Conservation (phyloP, 305 asterid species). For the Fraxinus latifolia region DNA sequence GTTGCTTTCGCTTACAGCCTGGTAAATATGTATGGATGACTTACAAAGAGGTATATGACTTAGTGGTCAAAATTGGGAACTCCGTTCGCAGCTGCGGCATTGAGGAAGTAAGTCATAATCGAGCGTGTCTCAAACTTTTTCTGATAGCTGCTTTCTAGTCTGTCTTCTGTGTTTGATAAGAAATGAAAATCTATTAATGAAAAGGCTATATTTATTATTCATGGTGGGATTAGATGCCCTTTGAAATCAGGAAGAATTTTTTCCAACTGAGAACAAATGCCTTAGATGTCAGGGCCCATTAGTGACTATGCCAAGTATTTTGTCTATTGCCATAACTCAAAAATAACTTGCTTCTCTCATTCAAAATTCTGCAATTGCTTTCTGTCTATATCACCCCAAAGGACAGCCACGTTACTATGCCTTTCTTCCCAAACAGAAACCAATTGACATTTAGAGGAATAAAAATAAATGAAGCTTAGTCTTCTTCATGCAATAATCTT, state of each 20-base stretch:
- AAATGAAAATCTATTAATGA: not conserved
- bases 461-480: not conserved
- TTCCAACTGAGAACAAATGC: not conserved
- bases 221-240: not conserved
- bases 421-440: not conserved
- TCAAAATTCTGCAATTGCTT: not conserved
- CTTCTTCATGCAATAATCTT: not conserved
- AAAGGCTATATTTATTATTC: not conserved
- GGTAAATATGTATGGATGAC: constrained; percentile 84
- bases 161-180: not conserved
- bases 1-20: constrained; percentile 46
- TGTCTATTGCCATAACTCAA: not conserved
- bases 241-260: not conserved
- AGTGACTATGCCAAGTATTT: not conserved
- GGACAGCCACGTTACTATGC: not conserved
- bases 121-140: not conserved
- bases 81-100: constrained; percentile 78
- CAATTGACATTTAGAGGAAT: not conserved
- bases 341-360: not conserved
- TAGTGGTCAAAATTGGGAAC: constrained; percentile 80
- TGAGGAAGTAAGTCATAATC: constrained; percentile 54
- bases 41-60: constrained; percentile 76
- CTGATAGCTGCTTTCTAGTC: not conserved
- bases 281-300: not conserved
- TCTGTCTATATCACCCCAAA: not conserved